phyloP scores from a whole-genome alignment of 257 asterid species.

The Nyctanthes arbortristis region DNA sequence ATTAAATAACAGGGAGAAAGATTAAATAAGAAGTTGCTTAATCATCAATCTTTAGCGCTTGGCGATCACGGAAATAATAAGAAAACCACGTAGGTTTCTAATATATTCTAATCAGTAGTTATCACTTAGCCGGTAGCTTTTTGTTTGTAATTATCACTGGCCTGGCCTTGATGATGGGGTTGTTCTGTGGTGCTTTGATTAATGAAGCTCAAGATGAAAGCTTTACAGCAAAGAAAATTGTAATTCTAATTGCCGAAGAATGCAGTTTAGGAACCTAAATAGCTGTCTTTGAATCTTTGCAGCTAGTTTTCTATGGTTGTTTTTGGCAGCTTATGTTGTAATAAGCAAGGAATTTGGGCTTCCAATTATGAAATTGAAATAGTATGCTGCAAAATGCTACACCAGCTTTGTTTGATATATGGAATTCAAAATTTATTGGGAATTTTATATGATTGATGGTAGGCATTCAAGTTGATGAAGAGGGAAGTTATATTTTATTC shows the following conservation, averaged over 20 bases:
- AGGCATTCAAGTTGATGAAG: neutral
- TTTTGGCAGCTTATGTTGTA: neutral
- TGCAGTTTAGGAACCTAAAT: neutral
- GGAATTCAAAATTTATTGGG: neutral
- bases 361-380: neutral
- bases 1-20: neutral
- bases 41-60: neutral
- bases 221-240: neutral
- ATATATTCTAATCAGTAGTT: neutral
- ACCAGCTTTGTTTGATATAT: neutral
- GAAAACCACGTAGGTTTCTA: neutral
- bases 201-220: neutral
- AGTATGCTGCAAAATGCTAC: too few species aligned
- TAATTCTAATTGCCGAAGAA: neutral
- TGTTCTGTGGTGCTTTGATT: neutral
- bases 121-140: neutral
- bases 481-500: slow-evolving; percentile 1
- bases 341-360: neutral
- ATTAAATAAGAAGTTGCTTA: neutral
- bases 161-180: neutral
- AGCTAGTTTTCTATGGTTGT: neutral
- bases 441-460: neutral
- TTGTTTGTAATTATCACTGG: neutral
- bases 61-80: neutral
- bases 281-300: neutral